A percentile compares a stretch with the other conserved stretches of the same genome.
Conservation (phyloP, 805 yeast genomes). For the Suhomyces emberorum region DNA sequence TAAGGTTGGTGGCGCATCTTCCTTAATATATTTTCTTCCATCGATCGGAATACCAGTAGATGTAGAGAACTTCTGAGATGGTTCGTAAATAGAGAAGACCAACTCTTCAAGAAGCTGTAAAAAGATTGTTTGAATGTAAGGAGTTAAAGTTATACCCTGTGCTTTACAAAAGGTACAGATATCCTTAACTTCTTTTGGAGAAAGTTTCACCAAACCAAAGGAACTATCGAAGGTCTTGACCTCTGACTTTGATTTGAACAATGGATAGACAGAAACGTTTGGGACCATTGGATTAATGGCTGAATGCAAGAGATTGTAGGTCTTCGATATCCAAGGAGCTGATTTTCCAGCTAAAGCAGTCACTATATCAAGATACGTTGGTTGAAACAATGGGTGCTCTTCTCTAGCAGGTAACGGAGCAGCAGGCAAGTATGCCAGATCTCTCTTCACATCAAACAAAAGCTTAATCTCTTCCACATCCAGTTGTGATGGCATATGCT, state of each 20-base stretch:
- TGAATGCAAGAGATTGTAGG: not conserved
- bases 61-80: constrained; percentile 5
- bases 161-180: constrained; percentile 6
- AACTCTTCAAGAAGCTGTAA: constrained; percentile 9
- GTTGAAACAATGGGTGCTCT: constrained; percentile 1
- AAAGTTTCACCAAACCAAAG: constrained; percentile 3
- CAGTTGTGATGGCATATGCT: not conserved
- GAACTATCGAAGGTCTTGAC: too few relatives aligned
- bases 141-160: constrained; percentile 10
- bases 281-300: constrained; percentile 1
- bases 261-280: constrained; percentile 1
- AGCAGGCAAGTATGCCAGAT: too few relatives aligned
- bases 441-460: not conserved
- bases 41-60: constrained; percentile 7
- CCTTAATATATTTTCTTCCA: constrained; percentile 8
- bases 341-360: not conserved
- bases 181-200: constrained; percentile 1
- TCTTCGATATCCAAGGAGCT: not conserved
- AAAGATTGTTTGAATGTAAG: constrained; percentile 10
- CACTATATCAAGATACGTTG: not conserved
- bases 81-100: constrained; percentile 2
- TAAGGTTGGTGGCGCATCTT: not conserved
- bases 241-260: not conserved
- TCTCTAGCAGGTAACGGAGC: too few relatives aligned
- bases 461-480: not conserved